These are phyloP conservation scores for Neospora caninum DNA, from an alignment of 169 alveolate species.

Conservation along the genomic window DNA sequence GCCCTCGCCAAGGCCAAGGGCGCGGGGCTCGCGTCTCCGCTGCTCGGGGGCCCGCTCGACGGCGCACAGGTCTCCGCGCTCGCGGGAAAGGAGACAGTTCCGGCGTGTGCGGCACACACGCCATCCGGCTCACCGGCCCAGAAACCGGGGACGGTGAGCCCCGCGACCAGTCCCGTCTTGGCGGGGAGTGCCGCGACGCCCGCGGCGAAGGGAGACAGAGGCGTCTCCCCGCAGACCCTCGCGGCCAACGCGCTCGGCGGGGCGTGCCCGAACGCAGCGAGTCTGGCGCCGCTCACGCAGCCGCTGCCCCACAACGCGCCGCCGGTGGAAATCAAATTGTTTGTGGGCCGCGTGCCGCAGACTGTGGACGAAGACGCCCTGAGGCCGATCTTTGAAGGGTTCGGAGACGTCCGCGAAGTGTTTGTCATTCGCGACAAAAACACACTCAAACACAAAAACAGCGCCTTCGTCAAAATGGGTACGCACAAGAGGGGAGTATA, in stretches of 20 bases:
- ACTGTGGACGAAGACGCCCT: slow-evolving; percentile 83
- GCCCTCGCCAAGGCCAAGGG: background rate
- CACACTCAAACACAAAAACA: slow-evolving; percentile 85
- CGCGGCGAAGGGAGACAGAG: too few species aligned
- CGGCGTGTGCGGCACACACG: too few species aligned
- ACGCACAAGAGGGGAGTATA: background rate
- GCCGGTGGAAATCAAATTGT: slow-evolving; percentile 89
- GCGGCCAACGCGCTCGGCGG: background rate
- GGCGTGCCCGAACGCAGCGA: background rate
- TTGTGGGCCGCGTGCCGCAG: slow-evolving; percentile 89
- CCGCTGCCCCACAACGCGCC: slow-evolving; percentile 85
- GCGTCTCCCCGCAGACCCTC: background rate
- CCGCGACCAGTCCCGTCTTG: too few species aligned
- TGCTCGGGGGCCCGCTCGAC: too few species aligned
- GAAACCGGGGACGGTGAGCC: too few species aligned
- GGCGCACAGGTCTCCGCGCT: too few species aligned
- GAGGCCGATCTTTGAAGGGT: slow-evolving; percentile 83
- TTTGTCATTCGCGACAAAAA: slow-evolving; percentile 83
- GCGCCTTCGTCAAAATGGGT: slow-evolving; percentile 70
- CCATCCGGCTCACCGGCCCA: too few species aligned
- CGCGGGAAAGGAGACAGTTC: too few species aligned
- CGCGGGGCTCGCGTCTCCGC: too few species aligned
- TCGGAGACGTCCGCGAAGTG: slow-evolving; percentile 88
- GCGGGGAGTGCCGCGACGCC: too few species aligned
- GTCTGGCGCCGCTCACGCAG: background rate